Conservation (phyloP, 1,284 basidiomycete genomes). For the Cystobasidium sp. region DNA sequence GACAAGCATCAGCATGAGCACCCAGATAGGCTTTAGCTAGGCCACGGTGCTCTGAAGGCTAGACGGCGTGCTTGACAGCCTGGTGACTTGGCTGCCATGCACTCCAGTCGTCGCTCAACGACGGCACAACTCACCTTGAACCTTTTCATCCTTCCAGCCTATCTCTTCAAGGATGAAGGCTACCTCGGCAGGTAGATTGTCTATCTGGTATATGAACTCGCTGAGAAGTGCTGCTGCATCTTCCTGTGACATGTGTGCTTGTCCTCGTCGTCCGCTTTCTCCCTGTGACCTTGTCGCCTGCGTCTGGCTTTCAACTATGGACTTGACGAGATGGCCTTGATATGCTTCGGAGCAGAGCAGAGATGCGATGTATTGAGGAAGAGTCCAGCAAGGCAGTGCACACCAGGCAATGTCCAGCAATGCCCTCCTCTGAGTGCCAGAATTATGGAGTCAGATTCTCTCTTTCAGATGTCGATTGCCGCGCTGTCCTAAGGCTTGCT, state of each 20-base stretch:
- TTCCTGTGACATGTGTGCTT: conserved; percentile 44
- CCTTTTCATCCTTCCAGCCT: conserved; percentile 50
- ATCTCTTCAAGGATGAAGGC: conserved; percentile 53
- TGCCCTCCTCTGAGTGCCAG: too few relatives aligned
- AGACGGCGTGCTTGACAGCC: not conserved
- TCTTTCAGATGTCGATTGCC: too few relatives aligned
- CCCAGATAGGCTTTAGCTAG: too few relatives aligned
- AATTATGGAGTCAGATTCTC: too few relatives aligned
- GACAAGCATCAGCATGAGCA: too few relatives aligned
- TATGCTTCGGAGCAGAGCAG: too few relatives aligned
- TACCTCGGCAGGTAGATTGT: conserved; percentile 53
- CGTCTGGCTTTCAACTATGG: too few relatives aligned
- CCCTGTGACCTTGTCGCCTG: too few relatives aligned
- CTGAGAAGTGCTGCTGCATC: conserved; percentile 50
- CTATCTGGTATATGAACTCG: conserved; percentile 53
- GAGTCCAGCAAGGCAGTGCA: too few relatives aligned
- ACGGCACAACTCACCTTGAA: conserved; percentile 47
- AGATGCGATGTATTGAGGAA: too few relatives aligned
- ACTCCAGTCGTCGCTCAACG: not conserved
- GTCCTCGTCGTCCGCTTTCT: not conserved
- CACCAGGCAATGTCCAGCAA: too few relatives aligned
- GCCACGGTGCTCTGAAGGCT: not conserved
- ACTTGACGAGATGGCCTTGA: too few relatives aligned
- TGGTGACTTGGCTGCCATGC: not conserved
- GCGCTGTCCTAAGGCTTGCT: not conserved